Percentiles rank a stretch among this genome's conserved stretches.
These are phyloP conservation scores for Botrytis cinerea DNA, from an alignment of 2,329 filamentous ascomycete genomes.

Conservation along the genomic window DNA sequence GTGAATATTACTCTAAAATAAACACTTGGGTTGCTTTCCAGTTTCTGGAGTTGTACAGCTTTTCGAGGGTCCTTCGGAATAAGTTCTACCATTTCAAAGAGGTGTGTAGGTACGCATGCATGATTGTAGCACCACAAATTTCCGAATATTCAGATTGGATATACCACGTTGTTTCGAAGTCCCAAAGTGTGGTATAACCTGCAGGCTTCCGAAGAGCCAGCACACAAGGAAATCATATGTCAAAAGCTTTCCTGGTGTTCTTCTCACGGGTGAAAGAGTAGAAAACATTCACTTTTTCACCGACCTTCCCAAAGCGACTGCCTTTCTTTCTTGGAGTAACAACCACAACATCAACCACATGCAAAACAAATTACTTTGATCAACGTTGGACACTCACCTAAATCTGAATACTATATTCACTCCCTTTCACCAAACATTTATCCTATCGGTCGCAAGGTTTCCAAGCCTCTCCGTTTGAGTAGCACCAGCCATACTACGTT, in stretches of 20 bases:
- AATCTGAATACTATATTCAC: background rate
- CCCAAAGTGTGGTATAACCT: constrained; percentile 18
- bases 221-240: constrained; percentile 18
- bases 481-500: background rate
- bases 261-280: constrained; percentile 1
- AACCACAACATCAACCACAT: constrained; percentile 11
- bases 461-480: background rate
- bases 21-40: background rate
- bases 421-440: background rate
- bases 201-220: constrained; percentile 25
- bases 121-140: constrained; percentile 15
- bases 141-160: constrained; percentile 8
- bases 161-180: constrained; percentile 16
- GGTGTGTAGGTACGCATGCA: background rate
- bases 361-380: constrained; percentile 4
- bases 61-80: constrained; percentile 6
- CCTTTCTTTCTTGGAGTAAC: constrained; percentile 5
- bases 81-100: background rate
- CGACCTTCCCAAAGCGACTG: background rate
- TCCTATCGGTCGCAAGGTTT: background rate
- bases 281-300: constrained; percentile 12
- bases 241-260: background rate
- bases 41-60: constrained; percentile 1
- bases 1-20: background rate
- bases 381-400: constrained; percentile 5